A percentile compares a stretch with the other conserved stretches of the same genome.
phyloP scores from a whole-genome alignment of 2,329 filamentous ascomycete genomes.

The Sarocladium strictum region DNA sequence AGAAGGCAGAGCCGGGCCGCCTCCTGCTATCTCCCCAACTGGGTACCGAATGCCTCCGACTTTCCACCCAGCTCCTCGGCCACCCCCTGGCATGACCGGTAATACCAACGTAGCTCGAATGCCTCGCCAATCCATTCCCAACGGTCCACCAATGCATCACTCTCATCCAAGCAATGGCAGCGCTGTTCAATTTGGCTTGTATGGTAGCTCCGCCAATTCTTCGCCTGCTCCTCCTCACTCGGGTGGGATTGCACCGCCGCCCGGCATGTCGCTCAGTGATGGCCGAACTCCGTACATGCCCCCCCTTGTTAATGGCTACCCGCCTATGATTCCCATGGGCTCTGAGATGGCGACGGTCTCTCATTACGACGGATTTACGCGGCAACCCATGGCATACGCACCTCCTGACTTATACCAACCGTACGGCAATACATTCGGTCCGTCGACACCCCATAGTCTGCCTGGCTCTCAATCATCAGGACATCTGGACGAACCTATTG shows the following conservation, averaged over 20 bases:
- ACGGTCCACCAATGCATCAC: constrained; percentile 39
- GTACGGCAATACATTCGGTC: constrained; percentile 38
- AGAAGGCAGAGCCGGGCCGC: neutral
- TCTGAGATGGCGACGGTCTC: constrained; percentile 18
- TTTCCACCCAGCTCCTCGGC: constrained; percentile 10
- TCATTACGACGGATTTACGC: constrained; percentile 31
- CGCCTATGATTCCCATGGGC: constrained; percentile 30
- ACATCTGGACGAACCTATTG: constrained; percentile 38
- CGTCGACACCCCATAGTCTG: constrained; percentile 54
- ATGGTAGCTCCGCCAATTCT: constrained; percentile 49
- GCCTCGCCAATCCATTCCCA: constrained; percentile 25
- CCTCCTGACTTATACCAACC: constrained; percentile 28
- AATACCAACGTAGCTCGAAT: constrained; percentile 28
- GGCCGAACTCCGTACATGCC: constrained; percentile 28
- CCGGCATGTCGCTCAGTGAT: constrained; percentile 33
- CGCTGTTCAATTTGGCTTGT: constrained; percentile 47
- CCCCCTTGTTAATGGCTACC: constrained; percentile 28
- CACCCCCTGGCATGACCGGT: constrained; percentile 16
- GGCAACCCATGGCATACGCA: constrained; percentile 28
- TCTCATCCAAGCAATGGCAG: constrained; percentile 49
- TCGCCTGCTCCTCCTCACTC: constrained; percentile 49
- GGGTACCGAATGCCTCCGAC: constrained; percentile 12
- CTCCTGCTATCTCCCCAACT: neutral
- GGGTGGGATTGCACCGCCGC: constrained; percentile 41
- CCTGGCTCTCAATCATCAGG: constrained; percentile 55